phyloP scores from a whole-genome alignment of 768 basidiomycete genomes.

The Kwoniella bestiolae region DNA sequence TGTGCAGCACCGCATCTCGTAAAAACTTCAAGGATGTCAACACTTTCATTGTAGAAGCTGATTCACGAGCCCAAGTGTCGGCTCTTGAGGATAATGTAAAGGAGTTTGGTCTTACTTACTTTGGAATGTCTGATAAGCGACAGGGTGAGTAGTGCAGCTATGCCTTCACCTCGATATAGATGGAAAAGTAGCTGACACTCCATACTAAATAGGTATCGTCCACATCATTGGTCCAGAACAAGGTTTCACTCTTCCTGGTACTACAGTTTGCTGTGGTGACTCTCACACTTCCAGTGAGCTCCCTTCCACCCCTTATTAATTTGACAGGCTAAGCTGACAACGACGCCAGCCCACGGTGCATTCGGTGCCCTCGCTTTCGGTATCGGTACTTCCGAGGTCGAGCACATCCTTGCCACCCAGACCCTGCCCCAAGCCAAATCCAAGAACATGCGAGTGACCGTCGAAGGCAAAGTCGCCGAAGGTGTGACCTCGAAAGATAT shows the following conservation, averaged over 20 bases:
- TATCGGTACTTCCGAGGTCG: slow-evolving; percentile 91
- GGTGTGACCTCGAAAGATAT: slow-evolving; percentile 88
- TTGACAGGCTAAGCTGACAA: slow-evolving; percentile 7
- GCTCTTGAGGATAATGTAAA: slow-evolving; percentile 88
- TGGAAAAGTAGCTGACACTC: slow-evolving; percentile 6
- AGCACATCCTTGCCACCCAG: slow-evolving; percentile 91
- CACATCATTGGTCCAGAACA: slow-evolving; percentile 93
- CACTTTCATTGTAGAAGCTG: slow-evolving; percentile 79
- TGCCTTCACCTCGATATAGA: background rate
- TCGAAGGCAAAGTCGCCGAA: slow-evolving; percentile 77
- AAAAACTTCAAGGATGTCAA: slow-evolving; percentile 74
- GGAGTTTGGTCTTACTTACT: slow-evolving; percentile 88
- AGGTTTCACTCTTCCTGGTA: slow-evolving; percentile 73
- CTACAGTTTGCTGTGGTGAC: slow-evolving; percentile 78
- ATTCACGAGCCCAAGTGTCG: slow-evolving; percentile 79
- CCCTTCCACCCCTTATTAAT: too few relatives aligned
- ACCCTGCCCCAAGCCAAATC: slow-evolving; percentile 82
- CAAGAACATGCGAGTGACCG: slow-evolving; percentile 90
- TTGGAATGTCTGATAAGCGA: slow-evolving; percentile 84
- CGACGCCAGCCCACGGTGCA: slow-evolving; percentile 74
- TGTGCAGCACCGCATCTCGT: slow-evolving; percentile 68
- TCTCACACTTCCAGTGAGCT: slow-evolving; percentile 86
- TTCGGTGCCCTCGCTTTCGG: slow-evolving; percentile 92
- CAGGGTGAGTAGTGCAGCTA: slow-evolving; percentile 65
- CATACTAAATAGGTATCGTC: slow-evolving; percentile 69